phyloP scores from a whole-genome alignment of 768 basidiomycete species.

The Tylopilus vinaceipallidus region DNA sequence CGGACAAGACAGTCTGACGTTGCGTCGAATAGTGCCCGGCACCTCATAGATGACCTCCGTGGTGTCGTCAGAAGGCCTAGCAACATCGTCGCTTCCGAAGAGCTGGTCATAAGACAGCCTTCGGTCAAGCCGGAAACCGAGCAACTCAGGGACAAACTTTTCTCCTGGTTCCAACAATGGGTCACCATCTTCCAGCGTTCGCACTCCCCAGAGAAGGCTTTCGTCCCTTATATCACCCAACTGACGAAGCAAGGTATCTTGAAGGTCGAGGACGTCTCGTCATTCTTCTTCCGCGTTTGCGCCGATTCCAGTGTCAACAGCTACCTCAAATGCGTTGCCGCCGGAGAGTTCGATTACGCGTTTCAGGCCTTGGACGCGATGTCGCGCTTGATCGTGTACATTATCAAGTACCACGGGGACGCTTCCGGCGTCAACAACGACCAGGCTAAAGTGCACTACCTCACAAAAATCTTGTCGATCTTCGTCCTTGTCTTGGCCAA shows the following conservation, averaged over 20 bases:
- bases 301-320: conserved; percentile 91
- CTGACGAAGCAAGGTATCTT: conserved; percentile 95
- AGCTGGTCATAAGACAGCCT: conserved; percentile 39
- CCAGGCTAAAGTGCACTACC: conserved; percentile 92
- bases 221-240: conserved; percentile 96
- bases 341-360: conserved; percentile 70
- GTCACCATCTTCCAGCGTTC: conserved; percentile 91
- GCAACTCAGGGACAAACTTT: conserved; percentile 70
- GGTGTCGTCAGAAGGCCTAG: conserved; percentile 54
- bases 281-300: conserved; percentile 98
- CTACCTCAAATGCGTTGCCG: conserved; percentile 73
- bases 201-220: conserved; percentile 88
- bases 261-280: conserved; percentile 93
- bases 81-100: conserved; percentile 38
- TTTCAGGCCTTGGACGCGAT: conserved; percentile 96
- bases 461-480: conserved; percentile 96
- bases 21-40: conserved; percentile 49
- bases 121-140: conserved; percentile 70
- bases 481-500: conserved; percentile 94
- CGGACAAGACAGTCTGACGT: neutral
- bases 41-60: conserved; percentile 79
- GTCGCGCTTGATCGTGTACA: conserved; percentile 92
- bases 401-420: conserved; percentile 99
- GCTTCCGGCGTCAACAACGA: conserved; percentile 90
- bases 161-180: conserved; percentile 92